Evolutionary conservation across 495 filamentous ascomycete genomes (phyloP), one percentile per base, ranked within the genome.

Genomic region (Penicillium goetzii): DNA sequence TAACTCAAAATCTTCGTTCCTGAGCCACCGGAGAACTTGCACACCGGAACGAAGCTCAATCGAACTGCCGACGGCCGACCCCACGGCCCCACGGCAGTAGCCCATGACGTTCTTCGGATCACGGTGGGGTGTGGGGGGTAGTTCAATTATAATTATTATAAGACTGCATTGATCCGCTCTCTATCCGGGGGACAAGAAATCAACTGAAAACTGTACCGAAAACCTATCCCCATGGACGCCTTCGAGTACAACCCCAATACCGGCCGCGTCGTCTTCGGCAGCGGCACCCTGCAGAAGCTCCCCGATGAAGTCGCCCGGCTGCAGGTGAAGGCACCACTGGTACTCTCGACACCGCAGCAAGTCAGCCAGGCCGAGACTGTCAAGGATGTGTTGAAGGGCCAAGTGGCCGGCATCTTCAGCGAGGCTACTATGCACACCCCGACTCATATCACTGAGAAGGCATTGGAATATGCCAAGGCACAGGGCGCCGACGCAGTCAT

Each of bases 351-450:
- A 23, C 83, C 84, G 0, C 78, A 83, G 58, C 87, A 89, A 66
- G 67, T 80, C 40, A 62, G 70, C 41, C 84, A 86, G 49, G 84
- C 83, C n/a, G 73, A 82, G 52, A 69, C 62, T 4, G 76, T 87
- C 25, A 78, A 83, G 59, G 56, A 64, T 19, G 76, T 87, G 0
- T 79, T 88, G 30, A 70, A 80, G 43, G 78, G 78, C 66, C 77
- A 78, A 49, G 73, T 85, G 8, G 83, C 82, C 1, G 86, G 87
- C 3, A 78, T 85, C 52, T 90, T 88, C 73, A 77, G 75, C 10
- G 81, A 88, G 59, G 88, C 86, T 1, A 86, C 86, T 9, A 90
- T 89, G 87, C 86, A 90, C 72, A 90, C 88, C 2, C 88, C 87
- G 0, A 83, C 84, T 10, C 72, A 87, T 62, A 75, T 89, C 63